These are phyloP conservation scores for Penicillium lagena DNA, from an alignment of 495 filamentous ascomycete genomes.

Conservation along the genomic window DNA sequence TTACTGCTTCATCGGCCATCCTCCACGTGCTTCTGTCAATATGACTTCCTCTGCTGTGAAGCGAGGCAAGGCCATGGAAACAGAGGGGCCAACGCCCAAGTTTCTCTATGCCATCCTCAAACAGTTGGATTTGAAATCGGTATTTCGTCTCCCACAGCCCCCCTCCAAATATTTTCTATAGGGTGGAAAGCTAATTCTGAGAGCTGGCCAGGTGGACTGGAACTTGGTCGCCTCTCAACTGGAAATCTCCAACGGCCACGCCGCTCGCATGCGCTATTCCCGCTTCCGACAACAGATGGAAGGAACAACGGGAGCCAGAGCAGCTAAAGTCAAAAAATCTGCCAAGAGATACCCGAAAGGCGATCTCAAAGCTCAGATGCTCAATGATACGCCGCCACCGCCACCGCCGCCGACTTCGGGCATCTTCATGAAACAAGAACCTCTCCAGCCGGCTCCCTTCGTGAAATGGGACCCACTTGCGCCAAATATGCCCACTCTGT, in stretches of 20 bases:
- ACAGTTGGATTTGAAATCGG: slow-evolving; percentile 68
- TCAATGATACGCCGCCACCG: background rate
- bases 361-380: background rate
- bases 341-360: slow-evolving; percentile 10
- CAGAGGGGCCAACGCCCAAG: slow-evolving; percentile 41
- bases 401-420: background rate
- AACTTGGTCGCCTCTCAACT: slow-evolving; percentile 55
- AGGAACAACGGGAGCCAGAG: slow-evolving; percentile 22
- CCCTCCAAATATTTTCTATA: too few species aligned
- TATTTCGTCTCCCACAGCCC: slow-evolving; percentile 9
- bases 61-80: slow-evolving; percentile 40
- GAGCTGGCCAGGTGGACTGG: slow-evolving; percentile 63
- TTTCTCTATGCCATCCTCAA: slow-evolving; percentile 73
- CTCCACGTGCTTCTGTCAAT: background rate
- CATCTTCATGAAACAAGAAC: background rate
- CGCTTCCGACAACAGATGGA: slow-evolving; percentile 62
- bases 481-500: background rate
- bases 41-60: slow-evolving; percentile 13
- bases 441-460: background rate
- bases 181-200: background rate
- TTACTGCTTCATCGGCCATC: too few species aligned
- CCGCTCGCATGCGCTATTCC: slow-evolving; percentile 73
- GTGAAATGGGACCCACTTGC: slow-evolving; percentile 7
- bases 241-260: slow-evolving; percentile 72
- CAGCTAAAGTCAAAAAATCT: slow-evolving; percentile 7